Percentiles rank a stretch among this genome's conserved stretches.
These are phyloP conservation scores for Nitzschia inconspicua DNA, from an alignment of 108 stramenopile genomes.

Conservation along the genomic window DNA sequence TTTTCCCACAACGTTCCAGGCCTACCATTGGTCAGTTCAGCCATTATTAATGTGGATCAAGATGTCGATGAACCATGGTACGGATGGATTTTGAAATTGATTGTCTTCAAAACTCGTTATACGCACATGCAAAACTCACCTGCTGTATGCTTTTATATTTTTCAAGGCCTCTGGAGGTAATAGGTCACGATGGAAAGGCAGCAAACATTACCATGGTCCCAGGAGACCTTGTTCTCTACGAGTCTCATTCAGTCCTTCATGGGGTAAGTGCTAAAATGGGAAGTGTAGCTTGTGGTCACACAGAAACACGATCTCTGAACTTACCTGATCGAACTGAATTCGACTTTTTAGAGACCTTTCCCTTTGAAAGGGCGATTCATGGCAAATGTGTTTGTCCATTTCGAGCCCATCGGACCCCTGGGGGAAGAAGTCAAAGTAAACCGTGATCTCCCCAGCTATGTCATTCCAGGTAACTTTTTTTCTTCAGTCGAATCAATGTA, in stretches of 20 bases:
- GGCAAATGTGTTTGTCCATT: conserved; percentile 80
- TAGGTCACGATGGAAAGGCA: conserved; percentile 87
- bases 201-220: conserved; percentile 66
- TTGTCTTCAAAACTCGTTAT: no score
- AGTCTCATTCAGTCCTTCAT: conserved; percentile 83
- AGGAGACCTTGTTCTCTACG: conserved; percentile 47
- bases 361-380: conserved; percentile 68
- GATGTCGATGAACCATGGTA: no score
- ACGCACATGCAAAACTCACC: no score
- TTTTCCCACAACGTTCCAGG: conserved; percentile 4
- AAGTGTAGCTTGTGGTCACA: no score
- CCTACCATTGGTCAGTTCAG: conserved; percentile 73
- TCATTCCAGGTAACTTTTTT: conserved; percentile 31
- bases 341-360: conserved; percentile 69
- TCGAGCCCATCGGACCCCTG: conserved; percentile 43
- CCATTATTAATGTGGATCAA: conserved; percentile 91
- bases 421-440: conserved; percentile 7
- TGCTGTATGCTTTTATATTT: no score
- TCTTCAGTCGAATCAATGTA: neutral
- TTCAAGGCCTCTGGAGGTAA: conserved; percentile 93
- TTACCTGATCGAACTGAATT: no score
- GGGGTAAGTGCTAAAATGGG: no score
- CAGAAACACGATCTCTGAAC: no score
- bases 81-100: no score
- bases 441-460: conserved; percentile 43